Evolutionary conservation across 495 filamentous ascomycete species (phyloP).

Genomic region (Alectoria sarmentosa): DNA sequence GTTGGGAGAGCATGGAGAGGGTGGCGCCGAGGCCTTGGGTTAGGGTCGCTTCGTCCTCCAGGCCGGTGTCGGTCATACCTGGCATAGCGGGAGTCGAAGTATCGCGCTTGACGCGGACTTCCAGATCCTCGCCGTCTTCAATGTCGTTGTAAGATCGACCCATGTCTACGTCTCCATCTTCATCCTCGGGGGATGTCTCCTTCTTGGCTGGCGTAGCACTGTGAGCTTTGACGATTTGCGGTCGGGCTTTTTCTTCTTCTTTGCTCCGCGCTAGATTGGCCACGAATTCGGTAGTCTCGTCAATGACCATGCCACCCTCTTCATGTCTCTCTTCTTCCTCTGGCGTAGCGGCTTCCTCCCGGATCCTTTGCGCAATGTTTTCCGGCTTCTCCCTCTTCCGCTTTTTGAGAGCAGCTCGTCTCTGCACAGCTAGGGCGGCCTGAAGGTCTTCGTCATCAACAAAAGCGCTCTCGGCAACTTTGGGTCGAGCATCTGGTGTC

Average conservation of each 20-base stretch:
- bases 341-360: constrained; percentile 59
- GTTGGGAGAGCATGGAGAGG: constrained; percentile 70
- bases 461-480: constrained; percentile 47
- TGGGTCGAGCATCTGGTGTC: constrained; percentile 30
- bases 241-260: constrained; percentile 40
- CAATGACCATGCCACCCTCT: constrained; percentile 74
- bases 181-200: constrained; percentile 43
- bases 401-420: constrained; percentile 80
- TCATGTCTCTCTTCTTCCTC: constrained; percentile 41
- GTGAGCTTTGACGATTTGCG: constrained; percentile 24
- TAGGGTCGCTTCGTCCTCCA: constrained; percentile 78
- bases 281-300: constrained; percentile 93
- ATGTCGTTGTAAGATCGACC: constrained; percentile 50
- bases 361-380: constrained; percentile 76
- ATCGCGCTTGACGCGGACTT: constrained; percentile 46
- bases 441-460: constrained; percentile 93
- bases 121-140: constrained; percentile 47
- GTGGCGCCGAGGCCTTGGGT: constrained; percentile 74
- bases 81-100: constrained; percentile 35
- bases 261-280: constrained; percentile 64
- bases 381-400: constrained; percentile 75
- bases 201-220: constrained; percentile 38
- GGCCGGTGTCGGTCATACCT: constrained; percentile 60
- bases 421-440: constrained; percentile 70
- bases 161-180: constrained; percentile 60